phyloP scores from a whole-genome alignment of 345 rosid genomes.

The Erodium maritimum region DNA sequence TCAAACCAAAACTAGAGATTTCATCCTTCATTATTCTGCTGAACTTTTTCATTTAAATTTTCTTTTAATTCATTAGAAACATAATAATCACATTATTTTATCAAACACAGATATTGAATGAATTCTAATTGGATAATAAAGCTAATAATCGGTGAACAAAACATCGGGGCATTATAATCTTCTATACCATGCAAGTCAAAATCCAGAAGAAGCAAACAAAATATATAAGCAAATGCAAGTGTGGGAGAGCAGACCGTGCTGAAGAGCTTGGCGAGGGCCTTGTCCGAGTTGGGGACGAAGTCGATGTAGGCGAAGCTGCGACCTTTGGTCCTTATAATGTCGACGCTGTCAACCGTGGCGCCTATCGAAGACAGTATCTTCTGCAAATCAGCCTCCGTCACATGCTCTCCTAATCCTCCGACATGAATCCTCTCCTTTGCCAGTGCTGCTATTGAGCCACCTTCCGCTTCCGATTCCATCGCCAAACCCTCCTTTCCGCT shows the following conservation, averaged over 20 bases:
- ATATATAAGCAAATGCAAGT: not conserved
- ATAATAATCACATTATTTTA: no score
- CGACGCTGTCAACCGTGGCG: slow-evolving; percentile 38
- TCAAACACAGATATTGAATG: no score
- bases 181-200: no score
- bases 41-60: no score
- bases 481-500: not conserved
- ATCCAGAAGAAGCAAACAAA: not conserved
- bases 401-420: slow-evolving; percentile 76
- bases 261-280: slow-evolving; percentile 69
- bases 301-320: slow-evolving; percentile 84
- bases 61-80: no score
- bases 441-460: slow-evolving; percentile 2
- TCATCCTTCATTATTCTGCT: no score
- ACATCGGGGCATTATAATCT: no score
- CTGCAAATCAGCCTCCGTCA: slow-evolving; percentile 45
- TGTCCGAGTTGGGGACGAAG: slow-evolving; percentile 44
- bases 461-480: slow-evolving; percentile 1
- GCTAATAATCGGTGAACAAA: no score
- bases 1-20: no score
- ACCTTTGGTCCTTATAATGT: slow-evolving; percentile 68
- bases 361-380: slow-evolving; percentile 26
- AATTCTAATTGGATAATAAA: no score
- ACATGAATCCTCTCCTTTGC: slow-evolving; percentile 40
- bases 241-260: slow-evolving; percentile 39